phyloP scores from a whole-genome alignment of 2,329 filamentous ascomycete species.

The Aspergillus latus region DNA sequence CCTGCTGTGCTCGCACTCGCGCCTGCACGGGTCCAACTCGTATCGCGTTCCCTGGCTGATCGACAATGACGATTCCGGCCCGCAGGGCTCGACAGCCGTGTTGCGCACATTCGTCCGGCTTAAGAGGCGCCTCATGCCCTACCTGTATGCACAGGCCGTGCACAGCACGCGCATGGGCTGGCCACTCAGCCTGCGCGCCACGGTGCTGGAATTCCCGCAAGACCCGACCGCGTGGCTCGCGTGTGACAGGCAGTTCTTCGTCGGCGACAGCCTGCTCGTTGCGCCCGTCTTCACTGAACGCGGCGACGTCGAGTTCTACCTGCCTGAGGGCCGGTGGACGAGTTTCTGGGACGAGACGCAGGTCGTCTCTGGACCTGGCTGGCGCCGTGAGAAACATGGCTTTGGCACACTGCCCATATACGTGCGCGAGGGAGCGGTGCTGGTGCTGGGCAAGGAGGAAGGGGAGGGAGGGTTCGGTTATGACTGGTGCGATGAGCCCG shows the following conservation, averaged over 20 bases:
- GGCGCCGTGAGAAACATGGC: conserved; percentile 5
- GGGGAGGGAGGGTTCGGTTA: background rate
- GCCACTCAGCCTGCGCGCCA: conserved; percentile 6
- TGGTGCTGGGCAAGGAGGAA: background rate
- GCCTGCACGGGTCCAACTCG: conserved; percentile 5
- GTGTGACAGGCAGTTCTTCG: conserved; percentile 11
- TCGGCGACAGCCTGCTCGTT: conserved; percentile 12
- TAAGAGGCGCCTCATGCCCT: conserved; percentile 15
- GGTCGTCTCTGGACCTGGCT: too few relatives aligned
- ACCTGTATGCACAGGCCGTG: conserved; percentile 11
- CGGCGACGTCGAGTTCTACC: conserved; percentile 5
- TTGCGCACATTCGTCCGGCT: conserved; percentile 9
- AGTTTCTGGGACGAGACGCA: background rate
- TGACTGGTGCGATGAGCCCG: conserved; percentile 12
- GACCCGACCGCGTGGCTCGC: conserved; percentile 11
- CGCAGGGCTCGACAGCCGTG: conserved; percentile 5
- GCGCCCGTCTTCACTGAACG: conserved; percentile 9
- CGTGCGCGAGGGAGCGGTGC: too few relatives aligned
- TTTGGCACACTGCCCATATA: background rate
- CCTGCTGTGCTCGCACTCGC: conserved; percentile 11
- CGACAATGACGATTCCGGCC: conserved; percentile 1
- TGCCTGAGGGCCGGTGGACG: conserved; percentile 12
- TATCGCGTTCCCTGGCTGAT: conserved; percentile 14
- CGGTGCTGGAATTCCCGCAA: conserved; percentile 8
- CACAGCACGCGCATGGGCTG: conserved; percentile 8